Evolutionary conservation across 2,329 filamentous ascomycete species (phyloP).

Genomic region (Rutstroemia sp.): DNA sequence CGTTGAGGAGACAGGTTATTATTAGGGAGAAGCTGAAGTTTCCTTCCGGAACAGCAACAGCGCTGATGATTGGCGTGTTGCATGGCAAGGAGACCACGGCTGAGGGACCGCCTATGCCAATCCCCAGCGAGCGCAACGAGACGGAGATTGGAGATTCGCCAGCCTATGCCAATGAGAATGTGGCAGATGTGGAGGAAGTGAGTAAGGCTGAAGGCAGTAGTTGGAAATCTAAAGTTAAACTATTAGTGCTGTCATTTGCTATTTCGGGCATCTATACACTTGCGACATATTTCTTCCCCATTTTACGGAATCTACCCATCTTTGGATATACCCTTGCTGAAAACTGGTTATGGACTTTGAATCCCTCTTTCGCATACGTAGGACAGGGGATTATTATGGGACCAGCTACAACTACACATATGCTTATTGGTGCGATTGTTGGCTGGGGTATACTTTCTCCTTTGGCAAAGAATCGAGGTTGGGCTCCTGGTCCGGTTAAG

Average conservation of each 20-base stretch:
- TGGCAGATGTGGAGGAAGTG: constrained; percentile 21
- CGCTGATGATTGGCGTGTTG: constrained; percentile 83
- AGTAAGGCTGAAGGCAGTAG: constrained; percentile 20
- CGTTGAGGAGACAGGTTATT: constrained; percentile 82
- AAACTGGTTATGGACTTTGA: constrained; percentile 91
- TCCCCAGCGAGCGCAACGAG: background rate
- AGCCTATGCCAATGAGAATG: constrained; percentile 7
- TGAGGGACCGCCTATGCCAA: constrained; percentile 10
- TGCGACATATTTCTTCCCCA: constrained; percentile 81
- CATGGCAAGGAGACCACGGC: constrained; percentile 53
- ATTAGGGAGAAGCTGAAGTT: constrained; percentile 89
- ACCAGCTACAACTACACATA: constrained; percentile 86
- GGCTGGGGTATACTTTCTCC: constrained; percentile 92
- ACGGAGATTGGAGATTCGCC: background rate
- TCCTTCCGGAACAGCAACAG: constrained; percentile 91
- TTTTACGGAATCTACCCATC: constrained; percentile 77
- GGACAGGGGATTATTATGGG: constrained; percentile 99
- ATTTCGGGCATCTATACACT: constrained; percentile 65
- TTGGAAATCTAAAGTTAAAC: constrained; percentile 29
- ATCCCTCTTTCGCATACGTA: constrained; percentile 94
- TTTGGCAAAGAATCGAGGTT: constrained; percentile 74
- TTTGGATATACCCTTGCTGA: constrained; percentile 68
- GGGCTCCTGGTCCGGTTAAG: constrained; percentile 79
- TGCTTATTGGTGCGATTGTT: constrained; percentile 81
- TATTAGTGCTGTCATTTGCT: constrained; percentile 48